phyloP scores from a whole-genome alignment of 176 grass and related monocot species.

The Microstegium vimineum region DNA sequence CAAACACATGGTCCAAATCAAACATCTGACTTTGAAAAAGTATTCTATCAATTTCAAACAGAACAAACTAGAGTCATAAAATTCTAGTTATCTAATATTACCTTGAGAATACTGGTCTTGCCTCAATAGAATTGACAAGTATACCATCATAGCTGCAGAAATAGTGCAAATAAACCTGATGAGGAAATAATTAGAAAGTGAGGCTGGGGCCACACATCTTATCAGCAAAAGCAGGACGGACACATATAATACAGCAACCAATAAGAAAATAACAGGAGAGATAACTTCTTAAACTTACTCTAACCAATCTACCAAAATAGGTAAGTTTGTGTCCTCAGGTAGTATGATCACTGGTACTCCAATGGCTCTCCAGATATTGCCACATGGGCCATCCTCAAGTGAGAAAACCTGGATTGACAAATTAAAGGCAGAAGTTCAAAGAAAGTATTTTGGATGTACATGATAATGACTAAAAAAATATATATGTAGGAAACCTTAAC shows the following conservation, averaged over 20 bases:
- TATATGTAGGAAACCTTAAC: constrained; percentile 1
- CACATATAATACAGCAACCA: background rate
- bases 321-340: constrained; percentile 20
- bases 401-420: constrained; percentile 71
- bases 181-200: constrained; percentile 60
- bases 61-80: constrained; percentile 11
- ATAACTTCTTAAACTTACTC: constrained; percentile 66
- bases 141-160: constrained; percentile 94
- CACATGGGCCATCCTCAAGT: constrained; percentile 65
- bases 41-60: constrained; percentile 18
- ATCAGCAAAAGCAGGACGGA: background rate
- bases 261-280: constrained; percentile 29
- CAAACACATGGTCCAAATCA: constrained; percentile 29
- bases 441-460: background rate
- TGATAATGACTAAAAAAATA: background rate
- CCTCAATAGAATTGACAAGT: constrained; percentile 84
- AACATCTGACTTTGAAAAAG: constrained; percentile 21
- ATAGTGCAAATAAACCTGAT: constrained; percentile 67
- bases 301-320: constrained; percentile 73
- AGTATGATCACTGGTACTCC: constrained; percentile 54
- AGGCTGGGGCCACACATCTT: constrained; percentile 32
- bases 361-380: constrained; percentile 60
- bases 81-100: constrained; percentile 40
- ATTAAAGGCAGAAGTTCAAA: background rate
- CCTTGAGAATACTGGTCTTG: constrained; percentile 81